These are phyloP conservation scores for Ophiostoma sp. DNA, from an alignment of 2,329 filamentous ascomycete genomes.

Conservation along the genomic window DNA sequence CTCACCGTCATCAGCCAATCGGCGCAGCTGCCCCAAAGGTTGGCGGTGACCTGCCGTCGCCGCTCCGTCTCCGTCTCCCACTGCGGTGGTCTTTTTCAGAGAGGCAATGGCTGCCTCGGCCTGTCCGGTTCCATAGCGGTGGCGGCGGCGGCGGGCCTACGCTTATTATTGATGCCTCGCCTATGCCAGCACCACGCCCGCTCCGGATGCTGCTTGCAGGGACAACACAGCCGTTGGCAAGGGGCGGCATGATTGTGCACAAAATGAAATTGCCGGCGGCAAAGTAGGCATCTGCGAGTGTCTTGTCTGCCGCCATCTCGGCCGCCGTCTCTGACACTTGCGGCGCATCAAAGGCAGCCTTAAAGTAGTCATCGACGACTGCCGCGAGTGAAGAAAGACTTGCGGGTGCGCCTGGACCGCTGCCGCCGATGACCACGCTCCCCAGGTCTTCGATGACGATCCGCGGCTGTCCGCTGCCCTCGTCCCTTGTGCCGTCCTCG, in stretches of 20 bases:
- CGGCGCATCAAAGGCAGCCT: not conserved
- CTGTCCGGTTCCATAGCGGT: not conserved
- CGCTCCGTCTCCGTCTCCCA: not conserved
- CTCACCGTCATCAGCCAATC: conserved; percentile 61
- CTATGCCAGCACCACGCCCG: conserved; percentile 39
- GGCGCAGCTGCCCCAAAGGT: conserved; percentile 38
- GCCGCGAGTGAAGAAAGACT: conserved; percentile 30
- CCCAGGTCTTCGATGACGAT: conserved; percentile 79
- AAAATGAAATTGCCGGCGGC: conserved; percentile 86
- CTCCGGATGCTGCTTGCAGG: conserved; percentile 50
- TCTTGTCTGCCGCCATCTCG: conserved; percentile 44
- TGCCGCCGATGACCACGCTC: conserved; percentile 68
- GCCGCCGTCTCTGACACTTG: not conserved
- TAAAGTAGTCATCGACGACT: conserved; percentile 34
- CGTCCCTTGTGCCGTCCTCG: conserved; percentile 39
- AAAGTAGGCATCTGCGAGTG: conserved; percentile 70
- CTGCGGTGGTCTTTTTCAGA: not conserved
- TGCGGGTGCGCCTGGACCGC: conserved; percentile 38
- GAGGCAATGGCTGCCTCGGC: not conserved
- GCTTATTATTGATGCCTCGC: conserved; percentile 32
- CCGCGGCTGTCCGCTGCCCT: conserved; percentile 38
- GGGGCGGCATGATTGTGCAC: conserved; percentile 72
- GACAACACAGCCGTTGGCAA: conserved; percentile 62
- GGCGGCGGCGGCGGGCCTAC: conserved; percentile 23
- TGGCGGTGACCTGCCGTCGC: not conserved